Evolutionary conservation across 331 rosid genomes (phyloP), one percentile per base, ranked within the genome.

Genomic region (Quercus tomentella): DNA sequence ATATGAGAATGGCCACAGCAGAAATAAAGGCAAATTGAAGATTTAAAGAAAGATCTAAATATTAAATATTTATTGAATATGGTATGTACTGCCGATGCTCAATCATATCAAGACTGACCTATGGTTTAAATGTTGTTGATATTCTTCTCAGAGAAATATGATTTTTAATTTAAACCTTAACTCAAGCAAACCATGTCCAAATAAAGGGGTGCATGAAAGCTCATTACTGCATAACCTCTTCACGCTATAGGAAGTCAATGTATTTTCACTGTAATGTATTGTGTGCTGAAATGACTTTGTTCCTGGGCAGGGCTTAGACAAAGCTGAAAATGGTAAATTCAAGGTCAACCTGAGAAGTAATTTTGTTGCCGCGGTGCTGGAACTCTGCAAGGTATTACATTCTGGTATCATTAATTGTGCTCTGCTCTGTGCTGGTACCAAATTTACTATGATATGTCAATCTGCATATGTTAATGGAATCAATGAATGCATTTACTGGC

Each of bases 321-420:
- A 83, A 89, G 78, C 84, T 85, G 89, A 88, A 81, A 81, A 91
- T 81, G 96, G 98, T 70, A 91, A 90, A 81, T 83, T 91, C 79
- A 93, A 90, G 88, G 88, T 96, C 81, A 79, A 75, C 63, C 72
- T 96, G 82, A 88, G 85, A 91, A 89, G 89, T 78, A 91, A 88
- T 91, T 94, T 88, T 25, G 89, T 89, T 86, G 87, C 92, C 5
- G 94, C 91, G 31, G 86, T 93, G 56, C 88, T 96, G 65, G 97
- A 96, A 83, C 92, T 88, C 87, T 96, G 99, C 76, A 84, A 90
- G 98, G 99, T 96, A 91, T 76, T 85, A 67, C 17, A 20, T 67
- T 67, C 51, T 67, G 49, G 25, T 23, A 17, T 67, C 51, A 18
- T 33, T 67, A 33, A 7, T 67, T 67, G 52, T 67, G 26, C 26